Evolutionary conservation across 2,329 filamentous ascomycete genomes (phyloP), one percentile per base, ranked within the genome.

Genomic region (Beauveria medogensis): DNA sequence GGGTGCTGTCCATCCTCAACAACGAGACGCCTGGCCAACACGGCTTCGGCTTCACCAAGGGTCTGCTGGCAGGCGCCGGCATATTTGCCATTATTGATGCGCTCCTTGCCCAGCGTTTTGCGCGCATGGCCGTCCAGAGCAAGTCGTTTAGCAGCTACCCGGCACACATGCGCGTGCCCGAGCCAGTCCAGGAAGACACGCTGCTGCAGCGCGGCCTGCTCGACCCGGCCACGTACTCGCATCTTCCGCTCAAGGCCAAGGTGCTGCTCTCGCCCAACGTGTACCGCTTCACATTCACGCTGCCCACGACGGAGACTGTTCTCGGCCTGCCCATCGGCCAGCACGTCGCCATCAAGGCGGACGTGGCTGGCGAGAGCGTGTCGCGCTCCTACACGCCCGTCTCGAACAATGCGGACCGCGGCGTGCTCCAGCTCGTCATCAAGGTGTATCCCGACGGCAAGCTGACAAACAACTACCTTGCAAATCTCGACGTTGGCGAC

Each of bases 261-360:
- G 68, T 68, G 7, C 62, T 72, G 7, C 61, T 80, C 14, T 71
- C 77, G 1, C 76, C 77, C 5, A 73, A 75, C 52, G 76, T 78
- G 5, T 82, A 76, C 67, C 74, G 74, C 24, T 73, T 82, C 12
- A 70, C 73, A 6, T 83, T 84, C 44, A 69, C 73, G 28, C 73
- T 84, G 2, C 82, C 82, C 0, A 72, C 71, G 0, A 64, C 70
- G 0, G 65, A 68, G 9, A 74, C 75, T 2, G 72, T 82, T 0
- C 74, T 84, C 2, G 82, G 82, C 2, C 73, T 85, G 9, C 82
- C 82, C 0, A 81, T 78, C 8, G 82, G 82, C 6, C 82, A 85
- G 65, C 82, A 85, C 63, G 75, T 85, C 4, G 75, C 80, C 48
- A 80, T 85, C 62, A 76, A 76, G 59, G 79, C 79, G 2, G 70